Evolutionary conservation across 2,329 filamentous ascomycete genomes (phyloP), one percentile per base, ranked within the genome.

Genomic region (Acrocalymma vagum): DNA sequence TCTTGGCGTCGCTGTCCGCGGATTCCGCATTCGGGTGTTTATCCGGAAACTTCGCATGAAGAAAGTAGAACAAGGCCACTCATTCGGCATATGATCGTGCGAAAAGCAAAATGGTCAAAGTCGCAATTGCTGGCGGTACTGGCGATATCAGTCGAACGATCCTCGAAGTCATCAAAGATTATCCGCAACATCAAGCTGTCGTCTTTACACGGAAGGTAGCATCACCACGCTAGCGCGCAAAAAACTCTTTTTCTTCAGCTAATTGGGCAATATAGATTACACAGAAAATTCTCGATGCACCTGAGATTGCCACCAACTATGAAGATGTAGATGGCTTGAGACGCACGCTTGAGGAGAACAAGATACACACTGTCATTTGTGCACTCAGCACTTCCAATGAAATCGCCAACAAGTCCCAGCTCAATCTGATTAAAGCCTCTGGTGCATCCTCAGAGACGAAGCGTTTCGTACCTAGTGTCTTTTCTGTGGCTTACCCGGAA

Each of bases 51-150:
- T n/a, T n/a, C n/a, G n/a, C n/a, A n/a, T n/a, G n/a, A n/a, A n/a
- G n/a, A n/a, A n/a, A n/a, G n/a, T n/a, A n/a, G n/a, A n/a, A n/a
- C n/a, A n/a, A n/a, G n/a, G n/a, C n/a, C n/a, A n/a, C n/a, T n/a
- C n/a, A n/a, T n/a, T n/a, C n/a, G n/a, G n/a, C n/a, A n/a, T n/a
- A n/a, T n/a, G n/a, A n/a, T n/a, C n/a, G n/a, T n/a, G n/a, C n/a
- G n/a, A n/a, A n/a, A n/a, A n/a, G n/a, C 41, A 39, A 21, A 32
- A 76, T 75, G 73, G 53, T 63, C 10, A 56, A 70, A 14, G 62
- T 79, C 25, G 77, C 73, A 34, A 69, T 79, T 11, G 72, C 73
- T 5, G 77, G 77, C 32, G 77, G 76, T 10, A 73, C 71, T 1
- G 75, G 76, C 15, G 63, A 62, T n/a, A 58, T 79, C 2, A 77